Percentiles rank a stretch among this genome's conserved stretches.
Conservation (phyloP, 441 rosid genomes). For the Capsella rubella region DNA sequence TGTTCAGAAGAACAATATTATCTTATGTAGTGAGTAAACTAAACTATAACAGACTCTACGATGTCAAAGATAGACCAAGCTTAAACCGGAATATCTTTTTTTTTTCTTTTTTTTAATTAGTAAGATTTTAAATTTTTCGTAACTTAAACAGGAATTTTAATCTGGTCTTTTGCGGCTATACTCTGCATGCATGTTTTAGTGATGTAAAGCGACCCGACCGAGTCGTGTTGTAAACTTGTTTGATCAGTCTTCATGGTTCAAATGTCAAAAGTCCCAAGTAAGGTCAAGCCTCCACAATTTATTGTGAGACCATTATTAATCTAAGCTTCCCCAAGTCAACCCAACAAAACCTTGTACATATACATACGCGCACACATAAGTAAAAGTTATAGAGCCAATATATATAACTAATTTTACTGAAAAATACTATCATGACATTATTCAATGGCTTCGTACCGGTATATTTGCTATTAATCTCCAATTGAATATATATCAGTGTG, state of each 20-base stretch:
- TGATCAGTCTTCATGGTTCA: constrained; percentile 1
- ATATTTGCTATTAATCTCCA: no score
- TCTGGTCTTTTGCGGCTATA: neutral
- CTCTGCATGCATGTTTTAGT: neutral
- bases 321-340: neutral
- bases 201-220: neutral
- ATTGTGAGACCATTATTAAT: neutral
- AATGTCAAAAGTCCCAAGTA: constrained; percentile 19
- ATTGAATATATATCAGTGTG: no score
- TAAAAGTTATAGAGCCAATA: neutral
- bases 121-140: no score
- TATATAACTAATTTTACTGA: no score
- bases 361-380: no score
- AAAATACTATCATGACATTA: no score
- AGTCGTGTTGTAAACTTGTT: constrained; percentile 9
- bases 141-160: neutral
- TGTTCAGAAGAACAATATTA: neutral
- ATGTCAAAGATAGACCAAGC: neutral
- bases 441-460: no score
- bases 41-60: neutral
- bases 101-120: no score
- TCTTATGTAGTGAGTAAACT: neutral
- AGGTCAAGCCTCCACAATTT: constrained; percentile 17
- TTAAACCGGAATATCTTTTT: constrained; percentile 1
- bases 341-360: constrained; percentile 10